Base-by-base conservation (phyloP, 2,329 filamentous ascomycete species). In the Talaromyces sp. region DNA sequence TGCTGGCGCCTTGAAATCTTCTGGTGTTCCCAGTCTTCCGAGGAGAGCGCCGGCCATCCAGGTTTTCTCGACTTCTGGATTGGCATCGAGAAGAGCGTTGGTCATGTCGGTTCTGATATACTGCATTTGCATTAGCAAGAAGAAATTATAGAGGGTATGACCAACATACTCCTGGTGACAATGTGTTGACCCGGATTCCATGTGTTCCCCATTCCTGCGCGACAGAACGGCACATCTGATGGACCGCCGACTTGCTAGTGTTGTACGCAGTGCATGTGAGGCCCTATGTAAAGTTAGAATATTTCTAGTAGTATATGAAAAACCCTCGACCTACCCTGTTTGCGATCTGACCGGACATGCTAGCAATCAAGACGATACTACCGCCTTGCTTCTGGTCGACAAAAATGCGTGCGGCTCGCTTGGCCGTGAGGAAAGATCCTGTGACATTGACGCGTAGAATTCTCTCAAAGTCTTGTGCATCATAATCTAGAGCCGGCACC, bases 401-500 rank as follows among this genome's bases (percentile, higher is more conserved):
- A 83, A 86, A 85, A 69, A 86, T 82, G 70, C 83, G 83, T 12
- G 85, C 85, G 17, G 80, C 82, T n/a, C 83, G 84, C 72, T 86
- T 83, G 7, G 83, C 78, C 9, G 84, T 84, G 83, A 86, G 85
- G 69, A 86, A 83, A 5, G 83, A 82, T 12, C 84, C 84, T 0
- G 83, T 86, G 54, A 85, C 78, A 65, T 85, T 85, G 62, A 85
- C 76, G 65, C 84, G 81, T 62, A 87, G 82, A 83, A 87, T 86
- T 60, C 76, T 80, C 66, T 86, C 85, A 57, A 82, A 80, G 65
- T 86, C 84, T 67, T 85, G 80, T 54, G 81, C 77, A 1, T 79
- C 79, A 71, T 95, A 95, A 54, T 96, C 91, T 57, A 96, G 80
- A 1, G 92, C 91, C 0, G 89, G 77, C 0, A 86, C 91, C 76